Evolutionary conservation across 2,329 filamentous ascomycete species (phyloP), one percentile per base, ranked within the genome.

Genomic region (Ceratocystis alfenasii): DNA sequence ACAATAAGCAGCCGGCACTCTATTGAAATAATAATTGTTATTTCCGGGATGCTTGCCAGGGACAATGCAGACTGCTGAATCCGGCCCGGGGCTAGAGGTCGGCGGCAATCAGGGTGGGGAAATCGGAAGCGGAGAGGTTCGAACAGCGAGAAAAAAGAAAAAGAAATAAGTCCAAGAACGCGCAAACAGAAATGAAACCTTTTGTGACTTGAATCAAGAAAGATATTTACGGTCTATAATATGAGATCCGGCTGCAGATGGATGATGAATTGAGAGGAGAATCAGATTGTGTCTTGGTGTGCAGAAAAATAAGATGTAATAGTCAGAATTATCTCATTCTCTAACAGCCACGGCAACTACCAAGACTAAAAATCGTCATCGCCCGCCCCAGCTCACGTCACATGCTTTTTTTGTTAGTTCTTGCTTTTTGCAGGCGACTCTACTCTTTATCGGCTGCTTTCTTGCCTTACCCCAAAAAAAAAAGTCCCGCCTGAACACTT

Each of bases 311-410:
- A 20, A 59, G n/a, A 59, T 4, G n/a, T 8, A 36, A 17, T 36
- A 59, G 36, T 59, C 55, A 36, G 28, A 59, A 59, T 36, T 59
- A 33, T 59, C 55, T 30, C 55, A 59, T 59, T 28, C 30, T n/a
- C 6, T 59, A n/a, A 59, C 30, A 30, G 55, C 28, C 28, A 59
- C 28, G 55, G 55, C 28, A 59, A 59, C 55, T 59, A 59, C 55
- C 55, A 59, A 20, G 17, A 59, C 55, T 17, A 59, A 8, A n/a
- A 59, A 59, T 59, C 55, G 55, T 59, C 55, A 59, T 59, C 7
- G 55, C 55, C 55, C 10, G 55, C 55, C 30, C n/a, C 55, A 59
- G 22, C 28, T 30, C 55, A 59, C 55, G 33, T 59, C 55, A 59
- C 55, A 59, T 59, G 55, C 55, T 59, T 36, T 59, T 53, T 25